Evolutionary conservation across 2,329 filamentous ascomycete genomes (phyloP).

Genomic region (Alternaria brassicae): DNA sequence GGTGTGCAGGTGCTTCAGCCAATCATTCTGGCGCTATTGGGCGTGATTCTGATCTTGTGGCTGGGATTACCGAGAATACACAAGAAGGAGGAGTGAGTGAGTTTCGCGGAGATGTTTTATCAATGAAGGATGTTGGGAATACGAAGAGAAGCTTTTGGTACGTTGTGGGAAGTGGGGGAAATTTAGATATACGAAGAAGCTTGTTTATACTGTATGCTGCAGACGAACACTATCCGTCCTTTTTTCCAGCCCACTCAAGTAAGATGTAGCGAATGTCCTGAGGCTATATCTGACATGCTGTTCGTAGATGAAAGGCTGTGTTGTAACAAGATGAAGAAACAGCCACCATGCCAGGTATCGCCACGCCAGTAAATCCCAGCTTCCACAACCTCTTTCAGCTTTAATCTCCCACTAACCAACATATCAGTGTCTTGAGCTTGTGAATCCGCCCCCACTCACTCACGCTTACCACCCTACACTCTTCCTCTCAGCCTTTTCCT

Average conservation of each 20-base stretch:
- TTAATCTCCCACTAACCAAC: neutral
- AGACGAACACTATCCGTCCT: too few relatives aligned
- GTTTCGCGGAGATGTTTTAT: neutral
- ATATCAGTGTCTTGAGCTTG: neutral
- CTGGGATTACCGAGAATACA: slow-evolving; percentile 56
- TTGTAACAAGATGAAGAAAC: too few relatives aligned
- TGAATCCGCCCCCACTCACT: neutral
- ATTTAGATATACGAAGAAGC: neutral
- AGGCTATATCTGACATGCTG: too few relatives aligned
- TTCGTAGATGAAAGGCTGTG: too few relatives aligned
- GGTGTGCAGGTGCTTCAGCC: slow-evolving; percentile 68
- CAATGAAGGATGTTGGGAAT: neutral
- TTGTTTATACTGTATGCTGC: too few relatives aligned
- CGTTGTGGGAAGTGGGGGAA: neutral
- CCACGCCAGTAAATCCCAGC: too few relatives aligned
- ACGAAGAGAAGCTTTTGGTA: neutral
- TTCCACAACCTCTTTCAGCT: too few relatives aligned
- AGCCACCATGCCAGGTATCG: too few relatives aligned
- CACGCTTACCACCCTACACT: neutral
- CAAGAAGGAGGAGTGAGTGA: slow-evolving; percentile 51
- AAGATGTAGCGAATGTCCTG: too few relatives aligned
- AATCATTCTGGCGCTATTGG: slow-evolving; percentile 63
- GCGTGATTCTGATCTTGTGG: slow-evolving; percentile 61
- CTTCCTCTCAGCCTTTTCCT: neutral
- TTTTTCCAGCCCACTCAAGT: too few relatives aligned